Conservation (phyloP, 371 early-diverging fungal genomes). For the Funneliformis caledonium region DNA sequence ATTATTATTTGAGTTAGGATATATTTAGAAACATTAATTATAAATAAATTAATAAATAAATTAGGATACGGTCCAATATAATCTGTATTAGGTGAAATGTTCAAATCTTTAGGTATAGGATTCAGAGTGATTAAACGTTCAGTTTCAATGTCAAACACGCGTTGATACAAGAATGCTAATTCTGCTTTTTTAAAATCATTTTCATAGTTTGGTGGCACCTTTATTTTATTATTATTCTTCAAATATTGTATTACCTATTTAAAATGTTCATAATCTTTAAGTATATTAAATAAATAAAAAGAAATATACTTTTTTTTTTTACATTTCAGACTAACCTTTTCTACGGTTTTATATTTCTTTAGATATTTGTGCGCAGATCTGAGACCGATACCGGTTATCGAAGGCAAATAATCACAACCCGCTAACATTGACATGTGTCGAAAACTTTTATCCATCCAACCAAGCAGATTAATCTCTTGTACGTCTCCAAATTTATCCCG, state of each 20-base stretch:
- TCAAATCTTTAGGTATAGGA: constrained; percentile 53
- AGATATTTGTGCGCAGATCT: constrained; percentile 80
- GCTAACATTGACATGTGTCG: constrained; percentile 93
- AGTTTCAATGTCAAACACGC: constrained; percentile 72
- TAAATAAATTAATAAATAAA: not conserved
- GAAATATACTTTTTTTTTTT: not conserved
- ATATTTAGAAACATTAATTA: constrained; percentile 31
- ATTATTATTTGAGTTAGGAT: constrained; percentile 41
- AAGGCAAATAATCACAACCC: constrained; percentile 96
- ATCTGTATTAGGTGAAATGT: not conserved
- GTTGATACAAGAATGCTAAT: constrained; percentile 79
- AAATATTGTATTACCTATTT: constrained; percentile 42
- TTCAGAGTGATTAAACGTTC: constrained; percentile 60
- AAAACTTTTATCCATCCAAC: constrained; percentile 68
- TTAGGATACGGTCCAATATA: constrained; percentile 39
- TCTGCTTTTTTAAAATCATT: constrained; percentile 72
- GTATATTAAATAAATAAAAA: too few species aligned
- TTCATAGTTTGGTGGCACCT: constrained; percentile 63
- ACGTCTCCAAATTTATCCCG: constrained; percentile 53
- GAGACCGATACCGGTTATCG: constrained; percentile 87
- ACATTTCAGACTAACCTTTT: constrained; percentile 43
- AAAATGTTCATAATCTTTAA: not conserved
- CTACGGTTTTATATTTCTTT: constrained; percentile 52
- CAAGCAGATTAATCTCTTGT: constrained; percentile 55
- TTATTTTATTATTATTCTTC: constrained; percentile 43